These are phyloP conservation scores for Rhodotorula graminis DNA, from an alignment of 768 basidiomycete species.

Conservation along the genomic window DNA sequence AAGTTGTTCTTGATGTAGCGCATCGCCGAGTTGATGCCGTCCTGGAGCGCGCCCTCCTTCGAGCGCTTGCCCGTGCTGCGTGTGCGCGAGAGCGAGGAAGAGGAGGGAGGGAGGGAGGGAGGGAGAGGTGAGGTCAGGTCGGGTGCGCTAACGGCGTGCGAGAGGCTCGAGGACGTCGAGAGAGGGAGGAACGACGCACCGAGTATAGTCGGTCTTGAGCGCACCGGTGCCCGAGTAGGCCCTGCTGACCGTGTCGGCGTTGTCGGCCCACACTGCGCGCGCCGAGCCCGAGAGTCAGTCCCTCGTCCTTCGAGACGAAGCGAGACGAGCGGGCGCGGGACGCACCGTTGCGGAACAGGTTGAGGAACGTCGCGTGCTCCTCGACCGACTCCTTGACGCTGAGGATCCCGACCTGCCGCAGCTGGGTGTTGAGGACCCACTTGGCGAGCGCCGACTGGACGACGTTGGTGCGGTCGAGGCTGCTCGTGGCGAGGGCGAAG, in stretches of 20 bases:
- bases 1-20: slow-evolving; percentile 95
- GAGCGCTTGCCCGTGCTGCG: slow-evolving; percentile 73
- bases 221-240: slow-evolving; percentile 95
- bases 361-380: slow-evolving; percentile 70
- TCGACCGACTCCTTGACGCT: slow-evolving; percentile 68
- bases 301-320: not conserved
- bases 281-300: not conserved
- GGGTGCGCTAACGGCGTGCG: not conserved
- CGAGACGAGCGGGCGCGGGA: slow-evolving; percentile 7
- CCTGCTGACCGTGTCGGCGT: slow-evolving; percentile 80
- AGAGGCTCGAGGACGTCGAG: not conserved
- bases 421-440: slow-evolving; percentile 72
- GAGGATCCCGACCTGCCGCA: slow-evolving; percentile 68
- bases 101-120: no score
- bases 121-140: not conserved
- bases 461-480: slow-evolving; percentile 90
- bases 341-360: slow-evolving; percentile 82
- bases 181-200: slow-evolving; percentile 45
- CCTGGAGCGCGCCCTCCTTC: slow-evolving; percentile 69
- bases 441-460: slow-evolving; percentile 87
- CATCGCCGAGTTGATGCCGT: slow-evolving; percentile 74
- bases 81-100: no score
- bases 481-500: slow-evolving; percentile 61
- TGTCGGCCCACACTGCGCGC: slow-evolving; percentile 86
- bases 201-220: slow-evolving; percentile 91